Base-by-base conservation (phyloP, 2,329 filamentous ascomycete genomes). In the Dichotomopilus funicola region DNA sequence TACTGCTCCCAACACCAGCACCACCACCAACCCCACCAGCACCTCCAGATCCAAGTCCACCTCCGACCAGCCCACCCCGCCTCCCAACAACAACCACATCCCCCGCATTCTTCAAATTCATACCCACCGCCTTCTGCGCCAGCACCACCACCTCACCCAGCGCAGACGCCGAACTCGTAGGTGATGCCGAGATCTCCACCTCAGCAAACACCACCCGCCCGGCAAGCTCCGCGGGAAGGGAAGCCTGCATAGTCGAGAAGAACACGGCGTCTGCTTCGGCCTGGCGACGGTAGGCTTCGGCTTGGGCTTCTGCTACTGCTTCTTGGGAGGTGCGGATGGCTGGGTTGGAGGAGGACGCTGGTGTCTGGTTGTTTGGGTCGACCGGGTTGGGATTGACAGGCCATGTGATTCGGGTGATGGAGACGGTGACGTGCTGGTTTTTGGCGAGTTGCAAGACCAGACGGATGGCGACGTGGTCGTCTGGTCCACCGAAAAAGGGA, bases 391-490 rank as follows among this genome's bases (percentile, higher is more conserved):
- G 35, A 31, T 8, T 11, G 5, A 35, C 36, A 3, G 35, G 47
- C 63, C 64, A 70, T 31, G 70, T 71, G 33, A 89, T 76, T 58
- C 85, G 83, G 1, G 87, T 75, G 36, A 96, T 79, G 0, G 88
- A 92, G 0, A 85, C 89, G 0, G 89, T 91, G 33, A 96, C 83
- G 44, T 88, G 82, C 4, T 82, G 79, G 64, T 91, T 94, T 67
- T 86, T 84, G 0, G 86, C 89, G 0, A 99, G 78, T 66, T 96
- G 92, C 3, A 97, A 77, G 3, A 92, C 87, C 31, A 97, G 81
- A 1, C 85, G 78, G 0, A 97, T 77, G 0, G 91, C 91, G 4
- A 86, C 82, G 6, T 83, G 81, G 65, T 96, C 92, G 66, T 99
- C 94, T 1, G 77, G 73, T 7, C 89, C 89, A 13, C 92, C 91